A percentile compares a stretch with the other conserved stretches of the same genome.
Evolutionary conservation across 2,329 filamentous ascomycete genomes (phyloP).

Genomic region (Volutella citrinella): DNA sequence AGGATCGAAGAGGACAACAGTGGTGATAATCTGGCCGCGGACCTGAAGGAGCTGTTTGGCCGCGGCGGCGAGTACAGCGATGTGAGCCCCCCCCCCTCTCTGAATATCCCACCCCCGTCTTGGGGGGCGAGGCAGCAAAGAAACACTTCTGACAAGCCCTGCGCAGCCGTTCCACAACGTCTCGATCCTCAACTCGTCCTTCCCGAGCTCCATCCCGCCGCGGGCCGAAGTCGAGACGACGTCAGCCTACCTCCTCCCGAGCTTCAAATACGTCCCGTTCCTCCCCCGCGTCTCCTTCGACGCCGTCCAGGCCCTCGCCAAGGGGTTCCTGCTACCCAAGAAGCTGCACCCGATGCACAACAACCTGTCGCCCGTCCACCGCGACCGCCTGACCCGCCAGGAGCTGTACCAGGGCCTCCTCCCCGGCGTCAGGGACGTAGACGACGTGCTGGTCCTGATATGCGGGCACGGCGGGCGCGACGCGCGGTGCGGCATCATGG

Average conservation of each 20-base stretch:
- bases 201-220: constrained; percentile 54
- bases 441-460: constrained; percentile 74
- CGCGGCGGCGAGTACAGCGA: constrained; percentile 64
- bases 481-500: constrained; percentile 75
- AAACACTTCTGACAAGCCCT: background rate
- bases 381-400: constrained; percentile 49
- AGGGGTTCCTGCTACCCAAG: constrained; percentile 63
- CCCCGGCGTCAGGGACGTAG: constrained; percentile 56
- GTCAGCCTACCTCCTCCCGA: constrained; percentile 76
- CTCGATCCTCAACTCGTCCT: constrained; percentile 72
- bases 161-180: constrained; percentile 78
- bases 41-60: constrained; percentile 68
- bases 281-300: constrained; percentile 62
- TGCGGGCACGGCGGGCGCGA: constrained; percentile 87
- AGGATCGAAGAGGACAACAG: constrained; percentile 79
- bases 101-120: no score
- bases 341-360: constrained; percentile 61
- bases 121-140: no score
- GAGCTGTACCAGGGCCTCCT: constrained; percentile 51
- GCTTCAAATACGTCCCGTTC: constrained; percentile 75
- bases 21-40: constrained; percentile 64
- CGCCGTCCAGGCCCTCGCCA: constrained; percentile 54
- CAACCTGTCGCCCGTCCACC: constrained; percentile 54
- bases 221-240: constrained; percentile 47
- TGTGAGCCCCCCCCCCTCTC: constrained; percentile 41